Conservation (phyloP, 2,329 filamentous ascomycete genomes). For the Thelonectria discophora region DNA sequence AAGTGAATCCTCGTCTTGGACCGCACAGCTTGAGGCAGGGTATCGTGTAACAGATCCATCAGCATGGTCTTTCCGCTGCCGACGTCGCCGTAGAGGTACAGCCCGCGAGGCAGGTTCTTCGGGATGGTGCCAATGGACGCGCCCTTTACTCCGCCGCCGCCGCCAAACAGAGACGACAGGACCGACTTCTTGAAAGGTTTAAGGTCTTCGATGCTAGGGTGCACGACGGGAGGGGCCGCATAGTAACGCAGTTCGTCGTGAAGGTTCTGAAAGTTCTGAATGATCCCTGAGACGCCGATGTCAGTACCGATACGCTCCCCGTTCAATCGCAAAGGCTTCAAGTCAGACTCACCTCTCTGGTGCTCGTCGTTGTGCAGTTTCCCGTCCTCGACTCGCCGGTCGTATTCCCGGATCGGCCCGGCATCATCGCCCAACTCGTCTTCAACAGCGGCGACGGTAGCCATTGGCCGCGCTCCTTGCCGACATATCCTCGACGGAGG, state of each 20-base stretch:
- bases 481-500: slow-evolving; percentile 22
- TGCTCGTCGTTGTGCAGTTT: slow-evolving; percentile 86
- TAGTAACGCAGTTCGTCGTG: slow-evolving; percentile 84
- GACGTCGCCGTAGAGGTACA: slow-evolving; percentile 97
- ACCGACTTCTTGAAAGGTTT: slow-evolving; percentile 64
- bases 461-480: slow-evolving; percentile 38
- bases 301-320: slow-evolving; percentile 24
- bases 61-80: slow-evolving; percentile 99
- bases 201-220: slow-evolving; percentile 78
- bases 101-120: slow-evolving; percentile 79
- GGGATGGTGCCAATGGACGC: slow-evolving; percentile 65
- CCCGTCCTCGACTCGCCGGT: slow-evolving; percentile 78
- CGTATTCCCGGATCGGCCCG: slow-evolving; percentile 89
- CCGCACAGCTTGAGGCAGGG: slow-evolving; percentile 79
- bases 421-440: slow-evolving; percentile 45
- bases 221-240: slow-evolving; percentile 75
- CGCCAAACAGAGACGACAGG: slow-evolving; percentile 70
- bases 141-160: slow-evolving; percentile 48
- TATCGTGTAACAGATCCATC: slow-evolving; percentile 98
- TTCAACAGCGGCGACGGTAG: slow-evolving; percentile 40
- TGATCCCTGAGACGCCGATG: slow-evolving; percentile 66
- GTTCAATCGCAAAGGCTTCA: not conserved
- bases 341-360: slow-evolving; percentile 78
- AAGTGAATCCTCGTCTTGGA: slow-evolving; percentile 96
- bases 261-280: slow-evolving; percentile 87